phyloP scores from a whole-genome alignment of 2,329 filamentous ascomycete genomes.

The Pseudogymnoascus destructans region DNA sequence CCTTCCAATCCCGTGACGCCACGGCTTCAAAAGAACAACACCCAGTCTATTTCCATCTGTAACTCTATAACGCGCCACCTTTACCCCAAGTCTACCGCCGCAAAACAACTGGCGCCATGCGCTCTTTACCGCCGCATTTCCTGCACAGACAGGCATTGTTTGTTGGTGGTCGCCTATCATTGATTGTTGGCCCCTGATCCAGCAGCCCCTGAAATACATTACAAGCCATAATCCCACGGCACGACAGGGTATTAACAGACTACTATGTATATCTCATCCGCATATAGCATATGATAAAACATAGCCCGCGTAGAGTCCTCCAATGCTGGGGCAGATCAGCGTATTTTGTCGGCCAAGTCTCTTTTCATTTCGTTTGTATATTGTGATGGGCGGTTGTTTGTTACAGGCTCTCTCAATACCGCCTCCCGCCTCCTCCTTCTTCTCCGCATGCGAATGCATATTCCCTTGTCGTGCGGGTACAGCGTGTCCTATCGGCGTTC shows the following conservation, averaged over 20 bases:
- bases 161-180: not conserved
- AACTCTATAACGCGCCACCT: not conserved
- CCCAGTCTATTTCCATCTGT: conserved; percentile 4
- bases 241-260: not conserved
- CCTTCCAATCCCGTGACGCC: not conserved
- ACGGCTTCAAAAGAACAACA: not conserved
- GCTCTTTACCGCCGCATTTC: not conserved
- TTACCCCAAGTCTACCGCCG: not conserved
- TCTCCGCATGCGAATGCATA: not conserved
- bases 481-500: not conserved
- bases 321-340: not conserved
- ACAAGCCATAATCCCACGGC: not conserved
- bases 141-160: not conserved
- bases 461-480: not conserved
- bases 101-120: not conserved
- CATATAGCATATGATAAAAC: not conserved
- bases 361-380: conserved; percentile 3
- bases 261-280: not conserved
- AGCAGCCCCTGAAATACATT: not conserved
- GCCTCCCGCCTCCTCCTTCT: not conserved
- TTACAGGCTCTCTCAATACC: not conserved
- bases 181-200: not conserved
- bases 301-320: not conserved
- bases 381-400: not conserved
- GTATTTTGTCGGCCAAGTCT: not conserved